Percentiles rank a stretch among this genome's conserved stretches.
Conservation (phyloP, 352 stramenopile genomes). For the Elongisporangium anandrum region DNA sequence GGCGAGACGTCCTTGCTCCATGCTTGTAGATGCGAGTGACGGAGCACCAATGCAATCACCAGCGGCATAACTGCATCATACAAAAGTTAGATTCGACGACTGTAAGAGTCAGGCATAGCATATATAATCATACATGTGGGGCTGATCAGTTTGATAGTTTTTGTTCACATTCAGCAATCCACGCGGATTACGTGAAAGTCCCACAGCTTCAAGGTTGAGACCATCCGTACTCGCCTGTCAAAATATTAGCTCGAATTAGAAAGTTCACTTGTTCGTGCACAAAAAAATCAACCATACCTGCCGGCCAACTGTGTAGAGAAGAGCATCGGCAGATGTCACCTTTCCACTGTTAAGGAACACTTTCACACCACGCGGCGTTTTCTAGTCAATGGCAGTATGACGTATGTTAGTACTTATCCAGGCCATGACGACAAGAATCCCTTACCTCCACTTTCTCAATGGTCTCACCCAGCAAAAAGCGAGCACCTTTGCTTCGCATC, state of each 20-base stretch:
- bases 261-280: background rate
- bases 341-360: conserved; percentile 79
- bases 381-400: conserved; percentile 17
- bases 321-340: conserved; percentile 55
- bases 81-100: background rate
- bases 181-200: conserved; percentile 69
- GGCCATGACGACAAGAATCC: no score
- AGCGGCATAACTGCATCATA: conserved; percentile 78
- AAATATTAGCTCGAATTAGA: background rate
- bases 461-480: conserved; percentile 80
- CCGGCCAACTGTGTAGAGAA: conserved; percentile 79
- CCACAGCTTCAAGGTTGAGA: conserved; percentile 79
- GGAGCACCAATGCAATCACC: conserved; percentile 88
- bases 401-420: no score
- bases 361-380: conserved; percentile 46
- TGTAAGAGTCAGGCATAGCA: background rate
- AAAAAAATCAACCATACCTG: conserved; percentile 20
- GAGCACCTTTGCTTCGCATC: conserved; percentile 86
- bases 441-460: conserved; percentile 66
- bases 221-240: conserved; percentile 61
- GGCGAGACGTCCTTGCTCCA: conserved; percentile 84
- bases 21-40: conserved; percentile 84
- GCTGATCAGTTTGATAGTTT: conserved; percentile 82
- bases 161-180: conserved; percentile 85
- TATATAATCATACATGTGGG: conserved; percentile 55